These are phyloP conservation scores for Musa schizocarpa DNA, from an alignment of 176 grass and related monocot species.

Conservation along the genomic window DNA sequence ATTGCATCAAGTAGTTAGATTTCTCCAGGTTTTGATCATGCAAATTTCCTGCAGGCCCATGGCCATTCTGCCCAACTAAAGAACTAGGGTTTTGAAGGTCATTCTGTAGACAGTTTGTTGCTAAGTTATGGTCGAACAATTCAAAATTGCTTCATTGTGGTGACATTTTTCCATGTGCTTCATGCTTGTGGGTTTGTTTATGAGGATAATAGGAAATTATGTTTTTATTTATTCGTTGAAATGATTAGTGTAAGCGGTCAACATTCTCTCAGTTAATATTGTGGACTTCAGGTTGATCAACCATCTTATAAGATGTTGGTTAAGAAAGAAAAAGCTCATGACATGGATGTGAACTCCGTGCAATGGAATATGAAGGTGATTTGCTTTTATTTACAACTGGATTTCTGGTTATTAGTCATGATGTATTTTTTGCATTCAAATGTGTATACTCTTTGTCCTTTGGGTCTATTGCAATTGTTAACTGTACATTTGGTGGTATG, in stretches of 20 bases:
- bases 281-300: slow-evolving; percentile 46
- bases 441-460: background rate
- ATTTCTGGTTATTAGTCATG: background rate
- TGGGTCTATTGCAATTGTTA: background rate
- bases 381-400: background rate
- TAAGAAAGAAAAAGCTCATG: slow-evolving; percentile 93
- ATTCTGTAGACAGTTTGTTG: background rate
- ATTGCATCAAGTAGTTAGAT: background rate
- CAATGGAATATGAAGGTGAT: slow-evolving; percentile 86
- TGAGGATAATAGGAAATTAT: no score
- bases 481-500: slow-evolving; percentile 19
- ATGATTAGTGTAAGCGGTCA: no score
- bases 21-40: background rate
- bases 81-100: background rate
- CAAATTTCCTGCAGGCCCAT: background rate
- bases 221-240: no score
- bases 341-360: slow-evolving; percentile 92
- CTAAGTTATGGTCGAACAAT: background rate
- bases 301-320: slow-evolving; percentile 57
- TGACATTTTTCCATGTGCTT: background rate
- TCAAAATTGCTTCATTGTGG: background rate
- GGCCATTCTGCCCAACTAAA: background rate
- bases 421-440: slow-evolving; percentile 2
- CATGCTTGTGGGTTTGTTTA: no score
- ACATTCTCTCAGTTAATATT: background rate